These are phyloP conservation scores for Diaporthe capsici DNA, from an alignment of 2,329 filamentous ascomycete species.

Conservation along the genomic window DNA sequence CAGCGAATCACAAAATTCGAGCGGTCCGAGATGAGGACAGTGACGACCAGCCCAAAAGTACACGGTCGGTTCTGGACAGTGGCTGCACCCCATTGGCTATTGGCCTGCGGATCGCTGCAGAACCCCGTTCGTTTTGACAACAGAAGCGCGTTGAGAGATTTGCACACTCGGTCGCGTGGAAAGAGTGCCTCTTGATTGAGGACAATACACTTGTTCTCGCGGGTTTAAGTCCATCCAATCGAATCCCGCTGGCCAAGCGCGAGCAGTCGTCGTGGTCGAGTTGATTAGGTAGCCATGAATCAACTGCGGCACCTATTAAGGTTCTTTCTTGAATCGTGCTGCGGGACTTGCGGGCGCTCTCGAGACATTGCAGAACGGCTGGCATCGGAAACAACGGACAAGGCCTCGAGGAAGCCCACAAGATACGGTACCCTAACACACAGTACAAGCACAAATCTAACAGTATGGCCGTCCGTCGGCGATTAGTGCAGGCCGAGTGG, in stretches of 20 bases:
- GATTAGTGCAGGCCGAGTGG: conserved; percentile 23
- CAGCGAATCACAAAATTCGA: conserved; percentile 41
- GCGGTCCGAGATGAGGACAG: conserved; percentile 24
- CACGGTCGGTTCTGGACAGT: conserved; percentile 24
- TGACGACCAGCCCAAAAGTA: conserved; percentile 12
- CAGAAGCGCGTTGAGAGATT: not conserved
- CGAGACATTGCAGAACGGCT: not conserved
- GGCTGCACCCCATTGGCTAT: conserved; percentile 24
- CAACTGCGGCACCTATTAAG: not conserved
- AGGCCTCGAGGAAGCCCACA: not conserved
- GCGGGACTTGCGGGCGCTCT: not conserved
- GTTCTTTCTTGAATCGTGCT: conserved; percentile 30
- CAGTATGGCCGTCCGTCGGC: conserved; percentile 5
- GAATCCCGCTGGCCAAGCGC: not conserved
- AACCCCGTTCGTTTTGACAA: conserved; percentile 6
- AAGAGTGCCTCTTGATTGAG: not conserved
- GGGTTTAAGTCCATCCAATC: conserved; percentile 18
- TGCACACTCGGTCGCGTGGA: not conserved
- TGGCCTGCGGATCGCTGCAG: conserved; percentile 26
- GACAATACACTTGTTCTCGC: conserved; percentile 33
- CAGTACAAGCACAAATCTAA: not conserved
- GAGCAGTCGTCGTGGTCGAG: not conserved
- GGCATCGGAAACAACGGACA: conserved; percentile 3
- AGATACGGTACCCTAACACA: not conserved
- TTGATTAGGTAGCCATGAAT: conserved; percentile 18